phyloP scores from a whole-genome alignment of 2,329 filamentous ascomycete species.

The Pyricularia sp. region DNA sequence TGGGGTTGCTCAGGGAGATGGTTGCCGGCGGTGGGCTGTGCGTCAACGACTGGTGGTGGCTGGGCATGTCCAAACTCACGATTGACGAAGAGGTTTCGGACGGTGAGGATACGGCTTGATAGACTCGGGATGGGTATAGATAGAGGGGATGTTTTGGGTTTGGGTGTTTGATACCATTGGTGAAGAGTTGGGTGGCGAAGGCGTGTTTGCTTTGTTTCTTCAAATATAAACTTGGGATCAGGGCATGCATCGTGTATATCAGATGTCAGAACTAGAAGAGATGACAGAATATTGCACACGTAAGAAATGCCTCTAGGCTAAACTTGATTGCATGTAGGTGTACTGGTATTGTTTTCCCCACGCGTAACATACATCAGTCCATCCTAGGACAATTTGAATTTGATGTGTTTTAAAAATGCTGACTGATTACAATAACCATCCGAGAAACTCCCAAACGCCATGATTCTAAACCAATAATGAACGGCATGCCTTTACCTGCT shows the following conservation, averaged over 20 bases:
- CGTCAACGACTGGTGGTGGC: slow-evolving; percentile 59
- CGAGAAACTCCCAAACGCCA: not conserved
- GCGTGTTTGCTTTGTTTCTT: not conserved
- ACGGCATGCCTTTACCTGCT: not conserved
- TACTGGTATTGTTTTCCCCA: not conserved
- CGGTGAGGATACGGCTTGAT: not conserved
- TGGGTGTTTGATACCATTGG: not conserved
- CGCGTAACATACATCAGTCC: not conserved
- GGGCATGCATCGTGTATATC: not conserved
- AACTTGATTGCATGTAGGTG: not conserved
- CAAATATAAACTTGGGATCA: not conserved
- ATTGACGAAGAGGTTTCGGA: not conserved
- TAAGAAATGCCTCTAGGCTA: not conserved
- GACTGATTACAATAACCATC: not conserved
- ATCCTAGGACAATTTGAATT: not conserved
- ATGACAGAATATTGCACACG: not conserved
- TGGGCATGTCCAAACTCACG: slow-evolving; percentile 33
- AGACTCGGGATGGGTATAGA: not conserved
- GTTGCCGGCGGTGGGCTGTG: slow-evolving; percentile 19
- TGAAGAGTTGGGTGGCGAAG: not conserved
- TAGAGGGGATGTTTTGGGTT: not conserved
- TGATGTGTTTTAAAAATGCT: not conserved
- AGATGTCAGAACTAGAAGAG: not conserved
- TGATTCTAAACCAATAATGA: not conserved
- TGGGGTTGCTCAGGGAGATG: slow-evolving; percentile 39